Conservation (phyloP, 768 basidiomycete genomes). For the Ramaria sp. region DNA sequence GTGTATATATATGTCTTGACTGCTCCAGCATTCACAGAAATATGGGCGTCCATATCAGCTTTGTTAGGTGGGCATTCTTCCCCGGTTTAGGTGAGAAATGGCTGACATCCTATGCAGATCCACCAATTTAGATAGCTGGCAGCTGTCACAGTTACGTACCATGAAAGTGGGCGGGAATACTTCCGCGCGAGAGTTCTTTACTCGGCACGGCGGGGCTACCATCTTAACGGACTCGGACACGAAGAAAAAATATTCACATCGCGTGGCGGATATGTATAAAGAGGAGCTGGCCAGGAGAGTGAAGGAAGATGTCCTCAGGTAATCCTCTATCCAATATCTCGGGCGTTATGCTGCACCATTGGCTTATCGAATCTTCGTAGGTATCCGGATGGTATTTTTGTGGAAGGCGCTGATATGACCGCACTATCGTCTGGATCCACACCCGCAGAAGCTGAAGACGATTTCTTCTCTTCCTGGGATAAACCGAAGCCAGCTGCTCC, state of each 20-base stretch:
- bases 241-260: constrained; percentile 83
- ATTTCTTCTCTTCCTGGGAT: constrained; percentile 97
- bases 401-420: constrained; percentile 66
- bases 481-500: constrained; percentile 58
- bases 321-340: constrained; percentile 16
- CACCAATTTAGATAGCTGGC: constrained; percentile 94
- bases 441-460: constrained; percentile 40
- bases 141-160: constrained; percentile 76
- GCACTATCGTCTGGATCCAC: constrained; percentile 23
- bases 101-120: constrained; percentile 43
- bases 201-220: constrained; percentile 68
- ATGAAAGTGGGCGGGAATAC: constrained; percentile 97
- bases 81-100: neutral
- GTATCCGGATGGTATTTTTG: constrained; percentile 61
- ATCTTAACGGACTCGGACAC: constrained; percentile 63
- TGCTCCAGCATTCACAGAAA: constrained; percentile 94
- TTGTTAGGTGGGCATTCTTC: constrained; percentile 63
- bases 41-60: constrained; percentile 96
- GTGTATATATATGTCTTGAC: constrained; percentile 94
- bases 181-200: constrained; percentile 80
- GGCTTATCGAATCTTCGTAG: constrained; percentile 27
- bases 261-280: constrained; percentile 80
- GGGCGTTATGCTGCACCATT: neutral
- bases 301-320: constrained; percentile 65
- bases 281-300: constrained; percentile 79